These are phyloP conservation scores for Plantago lanceolata DNA, from an alignment of 305 asterid genomes.

Conservation along the genomic window DNA sequence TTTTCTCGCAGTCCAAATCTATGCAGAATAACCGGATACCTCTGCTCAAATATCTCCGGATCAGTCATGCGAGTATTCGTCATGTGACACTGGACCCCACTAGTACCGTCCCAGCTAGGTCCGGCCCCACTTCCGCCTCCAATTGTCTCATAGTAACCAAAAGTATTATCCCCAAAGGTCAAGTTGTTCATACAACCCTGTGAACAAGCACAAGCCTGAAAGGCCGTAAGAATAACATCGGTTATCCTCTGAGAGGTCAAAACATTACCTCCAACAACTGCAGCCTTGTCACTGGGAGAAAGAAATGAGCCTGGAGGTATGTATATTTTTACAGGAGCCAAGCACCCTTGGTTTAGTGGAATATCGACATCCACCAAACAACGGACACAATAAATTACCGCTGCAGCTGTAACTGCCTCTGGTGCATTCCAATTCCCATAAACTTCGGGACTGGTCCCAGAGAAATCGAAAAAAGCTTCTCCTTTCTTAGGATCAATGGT, in stretches of 20 bases:
- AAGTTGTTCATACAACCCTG: constrained; percentile 98
- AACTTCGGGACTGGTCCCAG: constrained; percentile 93
- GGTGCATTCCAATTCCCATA: constrained; percentile 98
- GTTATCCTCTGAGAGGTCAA: constrained; percentile 89
- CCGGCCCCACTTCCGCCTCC: constrained; percentile 98
- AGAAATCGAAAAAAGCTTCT: constrained; percentile 85
- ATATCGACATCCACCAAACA: constrained; percentile 82
- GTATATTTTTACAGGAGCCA: constrained; percentile 80
- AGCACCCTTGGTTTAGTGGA: constrained; percentile 93
- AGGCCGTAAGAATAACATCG: constrained; percentile 80
- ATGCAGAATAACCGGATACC: constrained; percentile 82
- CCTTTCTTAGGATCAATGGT: constrained; percentile 59
- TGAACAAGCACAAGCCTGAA: constrained; percentile 91
- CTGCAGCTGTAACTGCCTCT: constrained; percentile 92
- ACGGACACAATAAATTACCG: constrained; percentile 86
- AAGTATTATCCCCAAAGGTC: constrained; percentile 82
- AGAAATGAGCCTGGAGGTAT: constrained; percentile 82
- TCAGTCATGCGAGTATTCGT: constrained; percentile 97
- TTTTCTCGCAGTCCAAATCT: constrained; percentile 71
- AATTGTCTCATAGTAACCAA: constrained; percentile 90
- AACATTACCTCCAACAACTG: constrained; percentile 94
- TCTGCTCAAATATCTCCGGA: constrained; percentile 95
- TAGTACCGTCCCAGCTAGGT: constrained; percentile 83
- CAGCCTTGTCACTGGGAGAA: constrained; percentile 87
- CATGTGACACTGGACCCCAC: constrained; percentile 99